Evolutionary conservation across 495 filamentous ascomycete genomes (phyloP).

Genomic region (Podospora appendiculata): DNA sequence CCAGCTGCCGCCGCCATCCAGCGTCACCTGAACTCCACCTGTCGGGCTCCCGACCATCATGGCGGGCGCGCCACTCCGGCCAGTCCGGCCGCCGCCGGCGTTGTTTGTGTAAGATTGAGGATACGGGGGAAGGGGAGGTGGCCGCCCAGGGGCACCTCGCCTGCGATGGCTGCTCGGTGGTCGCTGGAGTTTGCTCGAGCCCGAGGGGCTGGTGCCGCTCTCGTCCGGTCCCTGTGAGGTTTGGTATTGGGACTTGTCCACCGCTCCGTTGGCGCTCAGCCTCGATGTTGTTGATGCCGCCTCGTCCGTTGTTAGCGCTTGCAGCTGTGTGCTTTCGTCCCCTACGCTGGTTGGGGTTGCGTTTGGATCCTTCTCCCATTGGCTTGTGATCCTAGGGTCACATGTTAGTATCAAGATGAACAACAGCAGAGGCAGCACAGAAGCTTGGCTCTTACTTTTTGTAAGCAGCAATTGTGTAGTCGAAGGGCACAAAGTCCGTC

Average conservation of each 20-base stretch:
- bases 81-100: conserved; percentile 13
- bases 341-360: conserved; percentile 1
- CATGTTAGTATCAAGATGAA: not conserved
- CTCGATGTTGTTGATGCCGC: conserved; percentile 19
- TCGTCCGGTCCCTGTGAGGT: conserved; percentile 7
- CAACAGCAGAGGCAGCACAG: not conserved
- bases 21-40: conserved; percentile 83
- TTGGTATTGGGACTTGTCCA: conserved; percentile 4
- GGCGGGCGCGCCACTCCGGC: conserved; percentile 26
- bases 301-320: conserved; percentile 39
- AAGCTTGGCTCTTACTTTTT: conserved; percentile 39
- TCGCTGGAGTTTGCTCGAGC: conserved; percentile 17
- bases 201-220: conserved; percentile 7
- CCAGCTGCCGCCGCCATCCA: conserved; percentile 85
- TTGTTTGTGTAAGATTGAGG: conserved; percentile 35
- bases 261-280: conserved; percentile 16
- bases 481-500: conserved; percentile 88
- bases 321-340: conserved; percentile 16
- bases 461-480: conserved; percentile 75
- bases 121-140: conserved; percentile 40
- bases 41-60: conserved; percentile 65
- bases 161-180: conserved; percentile 21
- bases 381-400: conserved; percentile 12
- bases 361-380: conserved; percentile 1
- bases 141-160: conserved; percentile 15